A percentile compares a stretch with the other conserved stretches of the same genome.
Evolutionary conservation across 768 basidiomycete species (phyloP).

Genomic region (Tricholoma bakamatsutake): DNA sequence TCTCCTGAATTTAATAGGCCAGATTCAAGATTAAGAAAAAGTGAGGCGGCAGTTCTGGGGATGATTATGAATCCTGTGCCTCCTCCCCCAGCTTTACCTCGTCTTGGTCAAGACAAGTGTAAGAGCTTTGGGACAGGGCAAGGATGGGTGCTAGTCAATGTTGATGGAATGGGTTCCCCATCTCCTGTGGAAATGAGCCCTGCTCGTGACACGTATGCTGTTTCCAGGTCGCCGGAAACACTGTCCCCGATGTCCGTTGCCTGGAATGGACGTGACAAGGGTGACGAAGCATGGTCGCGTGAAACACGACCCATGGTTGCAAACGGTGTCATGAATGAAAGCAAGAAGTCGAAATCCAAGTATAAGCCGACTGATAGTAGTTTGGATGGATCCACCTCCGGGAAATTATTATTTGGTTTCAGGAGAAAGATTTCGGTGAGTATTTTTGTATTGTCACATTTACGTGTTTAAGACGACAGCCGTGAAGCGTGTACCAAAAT

Average conservation of each 20-base stretch:
- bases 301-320: slow-evolving; percentile 61
- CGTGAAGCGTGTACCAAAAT: neutral
- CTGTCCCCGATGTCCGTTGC: neutral
- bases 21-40: slow-evolving; percentile 43
- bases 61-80: slow-evolving; percentile 34
- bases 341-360: slow-evolving; percentile 29
- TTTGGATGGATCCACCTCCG: slow-evolving; percentile 2
- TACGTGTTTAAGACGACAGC: slow-evolving; percentile 1
- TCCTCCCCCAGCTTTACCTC: slow-evolving; percentile 14
- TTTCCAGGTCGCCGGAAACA: neutral
- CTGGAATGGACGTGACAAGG: neutral
- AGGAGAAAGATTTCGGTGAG: slow-evolving; percentile 33
- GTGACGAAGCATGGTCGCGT: slow-evolving; percentile 27
- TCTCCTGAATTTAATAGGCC: slow-evolving; percentile 48
- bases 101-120: neutral
- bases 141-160: slow-evolving; percentile 65
- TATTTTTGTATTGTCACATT: slow-evolving; percentile 8
- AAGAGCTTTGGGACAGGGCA: slow-evolving; percentile 32
- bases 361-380: slow-evolving; percentile 2
- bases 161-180: slow-evolving; percentile 33
- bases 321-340: slow-evolving; percentile 51
- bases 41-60: slow-evolving; percentile 57
- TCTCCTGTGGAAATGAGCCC: slow-evolving; percentile 2
- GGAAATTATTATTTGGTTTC: slow-evolving; percentile 33
- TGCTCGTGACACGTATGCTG: neutral